phyloP scores from a whole-genome alignment of 805 yeast species.

The Priceomyces melissophilus region DNA sequence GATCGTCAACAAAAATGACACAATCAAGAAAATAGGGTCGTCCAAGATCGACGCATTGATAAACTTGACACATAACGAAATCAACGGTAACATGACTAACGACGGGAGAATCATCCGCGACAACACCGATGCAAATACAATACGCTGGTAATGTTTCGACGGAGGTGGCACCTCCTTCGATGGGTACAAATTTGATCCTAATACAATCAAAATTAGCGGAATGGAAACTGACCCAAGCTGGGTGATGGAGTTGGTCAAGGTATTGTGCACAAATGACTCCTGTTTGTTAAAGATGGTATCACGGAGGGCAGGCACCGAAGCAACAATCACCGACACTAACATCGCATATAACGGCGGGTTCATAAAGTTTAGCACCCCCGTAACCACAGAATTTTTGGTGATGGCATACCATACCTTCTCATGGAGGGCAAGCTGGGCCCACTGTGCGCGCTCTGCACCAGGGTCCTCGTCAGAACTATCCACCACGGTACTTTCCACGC shows the following conservation, averaged over 20 bases:
- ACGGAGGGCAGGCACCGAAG: slow-evolving; percentile 59
- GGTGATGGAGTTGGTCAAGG: slow-evolving; percentile 58
- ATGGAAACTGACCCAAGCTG: slow-evolving; percentile 74
- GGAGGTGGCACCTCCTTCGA: slow-evolving; percentile 64
- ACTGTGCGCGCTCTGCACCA: too few relatives aligned
- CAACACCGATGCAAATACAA: slow-evolving; percentile 64
- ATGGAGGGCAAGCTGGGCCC: too few relatives aligned
- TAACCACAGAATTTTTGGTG: slow-evolving; percentile 7
- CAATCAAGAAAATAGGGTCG: slow-evolving; percentile 78
- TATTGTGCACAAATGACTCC: slow-evolving; percentile 60
- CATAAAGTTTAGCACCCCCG: slow-evolving; percentile 45
- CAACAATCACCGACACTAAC: slow-evolving; percentile 65
- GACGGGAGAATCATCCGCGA: slow-evolving; percentile 81
- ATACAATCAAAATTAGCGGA: slow-evolving; percentile 69
- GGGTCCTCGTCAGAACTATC: too few relatives aligned
- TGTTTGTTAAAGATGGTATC: slow-evolving; percentile 50
- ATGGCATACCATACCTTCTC: slow-evolving; percentile 8
- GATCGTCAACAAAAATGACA: slow-evolving; percentile 69
- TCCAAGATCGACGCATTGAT: slow-evolving; percentile 65
- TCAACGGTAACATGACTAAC: slow-evolving; percentile 60
- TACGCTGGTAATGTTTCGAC: slow-evolving; percentile 56
- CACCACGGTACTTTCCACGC: too few relatives aligned
- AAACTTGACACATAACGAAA: slow-evolving; percentile 61
- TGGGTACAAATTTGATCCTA: slow-evolving; percentile 78
- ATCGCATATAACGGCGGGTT: slow-evolving; percentile 84